Evolutionary conservation across 2,329 filamentous ascomycete genomes (phyloP), one percentile per base, ranked within the genome.

Genomic region (Penicillium sp.): DNA sequence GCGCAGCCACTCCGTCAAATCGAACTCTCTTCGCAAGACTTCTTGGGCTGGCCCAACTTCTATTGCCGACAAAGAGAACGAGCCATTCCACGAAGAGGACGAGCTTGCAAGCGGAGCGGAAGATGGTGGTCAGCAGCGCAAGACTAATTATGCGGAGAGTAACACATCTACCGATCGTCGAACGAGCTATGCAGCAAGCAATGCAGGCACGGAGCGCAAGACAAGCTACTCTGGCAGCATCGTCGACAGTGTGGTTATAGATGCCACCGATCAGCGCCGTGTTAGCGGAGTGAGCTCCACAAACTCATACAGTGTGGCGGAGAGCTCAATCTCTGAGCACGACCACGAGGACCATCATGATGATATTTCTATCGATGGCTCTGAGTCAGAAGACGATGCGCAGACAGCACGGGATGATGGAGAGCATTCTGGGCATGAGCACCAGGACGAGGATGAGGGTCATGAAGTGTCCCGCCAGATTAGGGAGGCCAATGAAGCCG

Each of bases 1-100:
- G 77, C 83, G 90, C 59, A 93, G 89, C 72, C 89, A 93, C 71
- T 92, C 89, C 57, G 89, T 91, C 64, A 87, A 89, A 66, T 85
- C 85, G 23, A 81, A 86, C 29, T 77, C 78, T 0, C 71, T 84
- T 47, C 82, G 89, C 48, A 91, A 92, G 75, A 79, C 82, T 43
- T 91, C 88, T 68, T 91, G 89, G 88, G 85, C 82, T 31, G 84
- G 83, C 17, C 78, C 75, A 33, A 72, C 65, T 49, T 75, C 74
- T 5, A 60, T 74, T 36, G 72, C 75, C 9, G 78, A 81, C 68
- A 88, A 88, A 72, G 87, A 89, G 69, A 88, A 89, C 62, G 77
- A 87, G 38, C 75, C 77, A 6, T 77, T 89, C 39, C 80, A 81
- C n/a, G 87, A 89, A 69, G 83, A 82, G 48, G 87, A 89, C 59